Percentiles rank a stretch among this genome's conserved stretches.
Evolutionary conservation across 768 basidiomycete species (phyloP).

Genomic region (Pisolithus marmoratus): DNA sequence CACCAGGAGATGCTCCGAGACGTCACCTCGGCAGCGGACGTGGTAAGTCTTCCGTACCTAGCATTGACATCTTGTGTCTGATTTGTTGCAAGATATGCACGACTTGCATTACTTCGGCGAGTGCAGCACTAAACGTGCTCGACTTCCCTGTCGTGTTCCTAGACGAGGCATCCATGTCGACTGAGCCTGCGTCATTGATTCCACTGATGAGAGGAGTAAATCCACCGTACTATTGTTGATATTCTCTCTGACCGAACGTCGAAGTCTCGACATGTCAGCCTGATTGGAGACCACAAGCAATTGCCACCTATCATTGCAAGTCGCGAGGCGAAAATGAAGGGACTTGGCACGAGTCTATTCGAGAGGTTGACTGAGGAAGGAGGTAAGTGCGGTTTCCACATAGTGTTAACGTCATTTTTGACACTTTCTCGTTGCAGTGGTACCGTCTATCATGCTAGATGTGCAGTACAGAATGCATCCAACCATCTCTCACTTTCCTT

Average conservation of each 20-base stretch:
- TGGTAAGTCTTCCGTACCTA: conserved; percentile 43
- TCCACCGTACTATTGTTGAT: conserved; percentile 17
- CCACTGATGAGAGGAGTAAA: conserved; percentile 92
- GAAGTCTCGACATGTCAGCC: conserved; percentile 74
- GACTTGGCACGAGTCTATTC: conserved; percentile 78
- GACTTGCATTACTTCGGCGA: conserved; percentile 78
- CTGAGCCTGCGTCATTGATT: conserved; percentile 86
- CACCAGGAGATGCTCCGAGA: conserved; percentile 62
- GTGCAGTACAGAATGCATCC: conserved; percentile 98
- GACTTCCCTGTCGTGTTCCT: conserved; percentile 94
- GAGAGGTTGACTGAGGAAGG: conserved; percentile 84
- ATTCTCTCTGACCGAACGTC: conserved; percentile 10
- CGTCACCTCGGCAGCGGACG: conserved; percentile 61
- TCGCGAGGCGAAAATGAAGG: conserved; percentile 63
- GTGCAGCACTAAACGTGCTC: conserved; percentile 53
- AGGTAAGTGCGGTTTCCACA: conserved; percentile 40
- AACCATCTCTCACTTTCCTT: conserved; percentile 80
- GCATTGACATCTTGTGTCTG: conserved; percentile 1
- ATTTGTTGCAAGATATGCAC: conserved; percentile 66
- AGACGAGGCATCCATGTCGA: conserved; percentile 96
- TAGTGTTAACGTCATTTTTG: conserved; percentile 1
- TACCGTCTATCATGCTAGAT: conserved; percentile 90
- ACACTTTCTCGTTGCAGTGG: conserved; percentile 36
- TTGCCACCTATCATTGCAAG: conserved; percentile 85
- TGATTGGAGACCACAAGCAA: conserved; percentile 98